A percentile compares a stretch with the other conserved stretches of the same genome.
These are phyloP conservation scores for Phragmites australis DNA, from an alignment of 176 grass and related monocot species.

Conservation along the genomic window DNA sequence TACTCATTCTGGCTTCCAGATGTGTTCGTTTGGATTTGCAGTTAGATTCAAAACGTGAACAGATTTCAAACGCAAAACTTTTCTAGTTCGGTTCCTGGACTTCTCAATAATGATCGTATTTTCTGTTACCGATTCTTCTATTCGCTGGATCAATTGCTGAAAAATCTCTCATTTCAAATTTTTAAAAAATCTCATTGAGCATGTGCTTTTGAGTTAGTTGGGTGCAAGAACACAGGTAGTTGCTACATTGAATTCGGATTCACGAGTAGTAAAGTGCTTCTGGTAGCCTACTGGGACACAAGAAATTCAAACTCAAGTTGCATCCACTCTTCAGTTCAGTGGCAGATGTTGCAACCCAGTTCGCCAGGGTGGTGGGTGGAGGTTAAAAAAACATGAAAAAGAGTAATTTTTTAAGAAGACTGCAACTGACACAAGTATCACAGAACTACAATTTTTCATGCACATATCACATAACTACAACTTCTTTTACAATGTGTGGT, in stretches of 20 bases:
- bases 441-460: no score
- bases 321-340: neutral
- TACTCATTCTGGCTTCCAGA: slow-evolving; percentile 14
- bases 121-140: neutral
- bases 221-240: neutral
- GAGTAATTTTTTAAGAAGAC: no score
- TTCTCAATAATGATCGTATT: neutral
- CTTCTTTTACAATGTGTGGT: no score
- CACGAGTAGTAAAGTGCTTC: slow-evolving; percentile 32
- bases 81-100: neutral
- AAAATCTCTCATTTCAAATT: neutral
- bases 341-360: neutral
- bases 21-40: neutral
- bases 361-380: neutral
- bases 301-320: neutral
- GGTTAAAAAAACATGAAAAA: neutral
- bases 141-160: neutral
- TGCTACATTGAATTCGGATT: slow-evolving; percentile 25
- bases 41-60: neutral
- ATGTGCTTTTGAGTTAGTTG: neutral
- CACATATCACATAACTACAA: no score
- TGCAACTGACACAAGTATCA: no score
- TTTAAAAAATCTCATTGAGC: neutral
- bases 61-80: neutral
- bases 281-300: neutral